These are phyloP conservation scores for Blastocladiella britannica DNA, from an alignment of 192 early-diverging fungal genomes.

Conservation along the genomic window DNA sequence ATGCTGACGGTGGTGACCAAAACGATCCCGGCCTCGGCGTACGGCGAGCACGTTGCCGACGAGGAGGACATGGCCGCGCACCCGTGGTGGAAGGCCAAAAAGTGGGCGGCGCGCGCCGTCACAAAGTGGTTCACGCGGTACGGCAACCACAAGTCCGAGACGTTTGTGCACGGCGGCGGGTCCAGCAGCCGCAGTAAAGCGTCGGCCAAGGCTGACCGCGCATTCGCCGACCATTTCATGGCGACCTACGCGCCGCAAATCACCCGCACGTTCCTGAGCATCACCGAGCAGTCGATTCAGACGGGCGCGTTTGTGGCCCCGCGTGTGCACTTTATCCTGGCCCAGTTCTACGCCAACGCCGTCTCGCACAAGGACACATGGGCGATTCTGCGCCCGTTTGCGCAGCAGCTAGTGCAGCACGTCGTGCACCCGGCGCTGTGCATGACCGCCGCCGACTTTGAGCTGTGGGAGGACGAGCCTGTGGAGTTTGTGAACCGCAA, in stretches of 20 bases:
- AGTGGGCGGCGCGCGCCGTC: slow-evolving; percentile 78
- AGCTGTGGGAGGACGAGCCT: slow-evolving; percentile 82
- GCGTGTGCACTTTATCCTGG: slow-evolving; percentile 43
- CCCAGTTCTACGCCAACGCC: slow-evolving; percentile 59
- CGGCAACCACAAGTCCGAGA: slow-evolving; percentile 1
- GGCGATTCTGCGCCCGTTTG: slow-evolving; percentile 72
- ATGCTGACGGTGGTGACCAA: slow-evolving; percentile 63
- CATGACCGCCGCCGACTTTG: slow-evolving; percentile 62
- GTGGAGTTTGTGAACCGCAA: slow-evolving; percentile 77
- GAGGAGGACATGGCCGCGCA: slow-evolving; percentile 58
- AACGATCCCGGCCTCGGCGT: slow-evolving; percentile 26
- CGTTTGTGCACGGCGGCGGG: neutral
- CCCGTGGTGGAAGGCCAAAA: slow-evolving; percentile 82
- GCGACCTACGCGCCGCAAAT: slow-evolving; percentile 79
- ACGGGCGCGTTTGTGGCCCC: slow-evolving; percentile 50
- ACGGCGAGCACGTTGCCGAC: slow-evolving; percentile 27
- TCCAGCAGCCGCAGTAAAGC: slow-evolving; percentile 3
- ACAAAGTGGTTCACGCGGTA: slow-evolving; percentile 54
- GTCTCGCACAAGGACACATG: slow-evolving; percentile 77
- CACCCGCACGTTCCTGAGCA: slow-evolving; percentile 57
- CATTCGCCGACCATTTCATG: slow-evolving; percentile 69
- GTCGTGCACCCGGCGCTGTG: slow-evolving; percentile 87
- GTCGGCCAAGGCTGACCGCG: slow-evolving; percentile 34
- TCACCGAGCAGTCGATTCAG: slow-evolving; percentile 55
- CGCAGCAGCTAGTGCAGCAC: slow-evolving; percentile 54